Percentiles rank a stretch among this genome's conserved stretches.
Evolutionary conservation across 306 rosid species (phyloP).

Genomic region (Inga laurina): DNA sequence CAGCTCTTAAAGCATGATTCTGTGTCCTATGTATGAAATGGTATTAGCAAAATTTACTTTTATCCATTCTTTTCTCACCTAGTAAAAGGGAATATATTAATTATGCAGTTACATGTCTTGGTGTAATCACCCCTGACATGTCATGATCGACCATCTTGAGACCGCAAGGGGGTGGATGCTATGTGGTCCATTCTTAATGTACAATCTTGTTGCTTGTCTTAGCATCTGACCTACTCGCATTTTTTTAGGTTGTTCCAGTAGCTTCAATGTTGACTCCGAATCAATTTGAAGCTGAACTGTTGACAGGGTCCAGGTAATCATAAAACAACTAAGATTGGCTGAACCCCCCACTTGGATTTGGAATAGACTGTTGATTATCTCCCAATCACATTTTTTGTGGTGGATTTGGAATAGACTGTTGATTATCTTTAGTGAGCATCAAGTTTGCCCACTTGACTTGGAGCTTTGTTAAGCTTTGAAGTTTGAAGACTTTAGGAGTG

Average conservation of each 20-base stretch:
- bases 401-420: background rate
- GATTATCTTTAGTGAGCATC: background rate
- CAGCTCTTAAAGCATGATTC: conserved; percentile 4
- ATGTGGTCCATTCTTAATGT: conserved; percentile 15
- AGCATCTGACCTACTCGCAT: conserved; percentile 32
- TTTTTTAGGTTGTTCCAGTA: conserved; percentile 82
- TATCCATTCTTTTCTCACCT: background rate
- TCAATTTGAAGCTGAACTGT: conserved; percentile 94
- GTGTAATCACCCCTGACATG: background rate
- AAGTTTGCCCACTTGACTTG: background rate
- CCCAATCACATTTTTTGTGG: background rate
- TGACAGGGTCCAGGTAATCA: conserved; percentile 73
- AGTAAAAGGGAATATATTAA: background rate
- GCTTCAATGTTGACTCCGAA: conserved; percentile 98
- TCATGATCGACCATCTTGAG: background rate
- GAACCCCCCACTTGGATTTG: background rate
- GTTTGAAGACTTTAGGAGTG: background rate
- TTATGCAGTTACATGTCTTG: background rate
- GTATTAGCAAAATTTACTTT: conserved; percentile 17
- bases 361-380: background rate
- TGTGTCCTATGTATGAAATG: conserved; percentile 1
- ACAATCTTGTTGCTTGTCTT: conserved; percentile 30
- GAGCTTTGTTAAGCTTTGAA: background rate
- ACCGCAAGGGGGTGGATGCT: background rate
- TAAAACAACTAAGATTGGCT: conserved; percentile 29